phyloP scores from a whole-genome alignment of 352 stramenopile genomes.

The Thraustochytrium sp. region DNA sequence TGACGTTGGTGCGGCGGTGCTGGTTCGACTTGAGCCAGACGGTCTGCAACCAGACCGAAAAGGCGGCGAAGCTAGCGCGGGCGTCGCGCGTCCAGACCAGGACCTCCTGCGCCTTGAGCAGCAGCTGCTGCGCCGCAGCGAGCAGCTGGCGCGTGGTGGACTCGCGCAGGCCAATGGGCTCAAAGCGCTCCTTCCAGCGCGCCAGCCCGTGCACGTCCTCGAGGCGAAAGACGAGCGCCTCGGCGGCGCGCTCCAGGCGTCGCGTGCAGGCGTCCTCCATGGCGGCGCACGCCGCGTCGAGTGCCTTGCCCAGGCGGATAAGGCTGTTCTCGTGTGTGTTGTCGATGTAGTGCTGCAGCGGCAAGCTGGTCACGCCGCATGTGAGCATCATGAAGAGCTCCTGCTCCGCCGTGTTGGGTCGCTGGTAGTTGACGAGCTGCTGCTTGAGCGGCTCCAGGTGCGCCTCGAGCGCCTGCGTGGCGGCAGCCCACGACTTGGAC shows the following conservation, averaged over 20 bases:
- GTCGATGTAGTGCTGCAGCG: constrained; percentile 35
- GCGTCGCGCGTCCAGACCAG: constrained; percentile 2
- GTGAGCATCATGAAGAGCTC: constrained; percentile 43
- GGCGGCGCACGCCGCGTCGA: not conserved
- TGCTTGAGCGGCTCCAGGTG: constrained; percentile 29
- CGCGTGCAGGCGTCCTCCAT: not conserved
- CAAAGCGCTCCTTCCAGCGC: not conserved
- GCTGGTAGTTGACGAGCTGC: constrained; percentile 13
- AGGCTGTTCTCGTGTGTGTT: constrained; percentile 15
- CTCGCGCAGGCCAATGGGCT: not conserved
- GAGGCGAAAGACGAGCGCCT: constrained; percentile 28
- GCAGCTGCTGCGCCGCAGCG: not conserved
- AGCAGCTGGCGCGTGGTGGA: not conserved
- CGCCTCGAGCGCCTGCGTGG: not conserved
- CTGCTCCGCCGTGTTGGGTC: constrained; percentile 26
- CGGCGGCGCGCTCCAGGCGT: not conserved
- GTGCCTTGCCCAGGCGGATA: not conserved
- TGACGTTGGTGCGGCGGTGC: not conserved
- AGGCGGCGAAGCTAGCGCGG: constrained; percentile 15
- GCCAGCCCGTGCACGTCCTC: constrained; percentile 22
- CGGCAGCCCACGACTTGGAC: not conserved
- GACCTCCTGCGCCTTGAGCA: constrained; percentile 19
- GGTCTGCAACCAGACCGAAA: constrained; percentile 29
- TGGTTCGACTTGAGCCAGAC: constrained; percentile 13
- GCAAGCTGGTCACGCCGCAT: constrained; percentile 19